Percentiles rank a stretch among this genome's conserved stretches.
These are phyloP conservation scores for Claviceps sp. DNA, from an alignment of 2,329 filamentous ascomycete genomes.

Conservation along the genomic window DNA sequence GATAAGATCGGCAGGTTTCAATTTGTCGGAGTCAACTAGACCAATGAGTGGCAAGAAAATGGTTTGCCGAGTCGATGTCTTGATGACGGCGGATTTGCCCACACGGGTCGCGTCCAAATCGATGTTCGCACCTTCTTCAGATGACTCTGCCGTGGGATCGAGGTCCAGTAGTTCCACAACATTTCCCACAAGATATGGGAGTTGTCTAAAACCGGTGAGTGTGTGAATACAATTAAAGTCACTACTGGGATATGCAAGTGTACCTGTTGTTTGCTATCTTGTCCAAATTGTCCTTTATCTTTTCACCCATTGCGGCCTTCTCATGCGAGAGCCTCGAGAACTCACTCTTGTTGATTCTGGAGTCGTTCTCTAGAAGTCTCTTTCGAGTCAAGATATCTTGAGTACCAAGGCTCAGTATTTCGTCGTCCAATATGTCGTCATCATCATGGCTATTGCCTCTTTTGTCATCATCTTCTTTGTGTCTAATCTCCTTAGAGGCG, in stretches of 20 bases:
- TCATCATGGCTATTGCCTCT: constrained; percentile 61
- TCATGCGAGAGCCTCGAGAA: constrained; percentile 88
- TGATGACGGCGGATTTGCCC: constrained; percentile 97
- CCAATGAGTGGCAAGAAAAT: constrained; percentile 97
- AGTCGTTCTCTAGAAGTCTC: constrained; percentile 91
- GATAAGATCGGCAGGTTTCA: constrained; percentile 93
- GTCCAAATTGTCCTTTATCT: constrained; percentile 97
- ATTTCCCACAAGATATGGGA: constrained; percentile 96
- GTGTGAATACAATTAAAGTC: constrained; percentile 1
- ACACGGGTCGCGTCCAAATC: constrained; percentile 93
- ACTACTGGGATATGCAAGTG: constrained; percentile 11
- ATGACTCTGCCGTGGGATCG: constrained; percentile 89
- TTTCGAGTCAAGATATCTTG: constrained; percentile 86
- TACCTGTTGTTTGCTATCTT: constrained; percentile 99
- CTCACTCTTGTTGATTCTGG: constrained; percentile 97
- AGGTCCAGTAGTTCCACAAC: constrained; percentile 95
- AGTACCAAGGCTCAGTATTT: constrained; percentile 86
- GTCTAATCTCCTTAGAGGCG: constrained; percentile 20
- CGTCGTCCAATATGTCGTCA: constrained; percentile 78
- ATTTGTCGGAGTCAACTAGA: constrained; percentile 84
- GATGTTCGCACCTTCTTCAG: constrained; percentile 96
- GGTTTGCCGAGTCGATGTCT: constrained; percentile 95
- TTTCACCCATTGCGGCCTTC: constrained; percentile 90
- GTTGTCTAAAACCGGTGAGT: constrained; percentile 48
- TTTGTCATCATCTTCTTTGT: constrained; percentile 58